Percentiles rank a stretch among this genome's conserved stretches.
These are phyloP conservation scores for Ulmus americana DNA, from an alignment of 331 rosid genomes.

Conservation along the genomic window DNA sequence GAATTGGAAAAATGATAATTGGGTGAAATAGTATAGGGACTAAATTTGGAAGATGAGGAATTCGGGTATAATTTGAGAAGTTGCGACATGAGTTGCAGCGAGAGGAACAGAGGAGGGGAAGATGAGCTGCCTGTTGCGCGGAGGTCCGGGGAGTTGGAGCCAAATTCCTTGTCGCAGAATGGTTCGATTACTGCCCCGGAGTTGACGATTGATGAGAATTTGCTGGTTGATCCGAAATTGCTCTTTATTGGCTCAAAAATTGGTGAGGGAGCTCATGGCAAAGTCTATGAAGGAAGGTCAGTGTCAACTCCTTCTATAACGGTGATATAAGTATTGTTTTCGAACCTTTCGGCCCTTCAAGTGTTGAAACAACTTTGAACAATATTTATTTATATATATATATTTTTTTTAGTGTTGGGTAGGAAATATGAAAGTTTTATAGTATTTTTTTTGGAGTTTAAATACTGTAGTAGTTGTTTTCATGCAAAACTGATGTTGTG, in stretches of 20 bases:
- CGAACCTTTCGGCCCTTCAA: not conserved
- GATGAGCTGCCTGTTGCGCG: slow-evolving; percentile 32
- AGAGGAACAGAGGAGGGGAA: slow-evolving; percentile 42
- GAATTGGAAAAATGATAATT: slow-evolving; percentile 25
- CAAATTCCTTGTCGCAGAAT: slow-evolving; percentile 35
- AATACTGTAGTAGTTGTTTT: not conserved
- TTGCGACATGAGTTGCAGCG: slow-evolving; percentile 82
- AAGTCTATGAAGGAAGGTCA: slow-evolving; percentile 96
- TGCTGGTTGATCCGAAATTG: slow-evolving; percentile 81
- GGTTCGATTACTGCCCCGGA: slow-evolving; percentile 41
- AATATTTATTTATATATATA: not conserved
- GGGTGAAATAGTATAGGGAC: not conserved
- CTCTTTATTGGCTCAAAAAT: slow-evolving; percentile 78
- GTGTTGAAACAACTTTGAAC: slow-evolving; percentile 4
- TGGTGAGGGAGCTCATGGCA: slow-evolving; percentile 98
- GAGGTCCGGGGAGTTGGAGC: slow-evolving; percentile 28
- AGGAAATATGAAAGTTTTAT: not conserved
- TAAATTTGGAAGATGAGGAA: slow-evolving; percentile 46
- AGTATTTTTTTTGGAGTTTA: not conserved
- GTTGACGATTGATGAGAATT: slow-evolving; percentile 66
- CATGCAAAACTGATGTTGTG: not conserved
- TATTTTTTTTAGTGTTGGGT: not conserved
- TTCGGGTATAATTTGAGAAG: slow-evolving; percentile 61
- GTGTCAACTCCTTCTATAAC: slow-evolving; percentile 21
- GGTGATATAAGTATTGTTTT: not conserved